These are phyloP conservation scores for Starmerella bombi DNA, from an alignment of 805 yeast species.

Conservation along the genomic window DNA sequence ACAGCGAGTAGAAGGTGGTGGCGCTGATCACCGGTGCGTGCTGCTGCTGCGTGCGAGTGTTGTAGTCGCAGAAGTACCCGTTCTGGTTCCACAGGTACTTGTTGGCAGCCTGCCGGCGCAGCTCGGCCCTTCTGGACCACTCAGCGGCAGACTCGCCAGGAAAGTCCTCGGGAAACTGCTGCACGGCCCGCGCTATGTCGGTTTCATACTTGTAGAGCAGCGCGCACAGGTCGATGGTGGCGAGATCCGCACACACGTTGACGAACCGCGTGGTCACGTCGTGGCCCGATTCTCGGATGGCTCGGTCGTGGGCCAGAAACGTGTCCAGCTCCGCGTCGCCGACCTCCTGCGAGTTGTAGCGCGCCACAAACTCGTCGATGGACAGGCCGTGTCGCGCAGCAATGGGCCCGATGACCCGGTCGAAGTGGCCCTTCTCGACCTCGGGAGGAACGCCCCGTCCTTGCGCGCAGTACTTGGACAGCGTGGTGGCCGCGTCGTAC, in stretches of 20 bases:
- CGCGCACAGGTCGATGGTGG: conserved; percentile 80
- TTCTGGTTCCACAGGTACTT: conserved; percentile 75
- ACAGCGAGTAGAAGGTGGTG: conserved; percentile 83
- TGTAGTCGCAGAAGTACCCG: conserved; percentile 72
- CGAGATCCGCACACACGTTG: conserved; percentile 76
- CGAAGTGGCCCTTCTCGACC: conserved; percentile 82
- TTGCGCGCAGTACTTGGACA: conserved; percentile 80
- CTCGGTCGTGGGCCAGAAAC: conserved; percentile 82
- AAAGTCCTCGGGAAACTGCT: conserved; percentile 41
- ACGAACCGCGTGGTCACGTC: conserved; percentile 86
- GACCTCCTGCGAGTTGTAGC: conserved; percentile 55
- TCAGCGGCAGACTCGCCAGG: conserved; percentile 33
- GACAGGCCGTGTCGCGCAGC: conserved; percentile 46
- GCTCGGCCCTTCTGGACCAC: conserved; percentile 53
- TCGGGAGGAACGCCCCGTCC: conserved; percentile 96
- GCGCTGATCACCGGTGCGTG: conserved; percentile 60
- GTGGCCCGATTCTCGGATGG: conserved; percentile 92
- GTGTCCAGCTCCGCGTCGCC: conserved; percentile 74
- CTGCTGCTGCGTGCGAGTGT: conserved; percentile 43
- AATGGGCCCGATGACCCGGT: conserved; percentile 53
- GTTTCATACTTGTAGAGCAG: conserved; percentile 77
- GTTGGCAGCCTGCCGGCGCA: conserved; percentile 43
- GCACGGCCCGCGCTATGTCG: conserved; percentile 60
- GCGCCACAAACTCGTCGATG: conserved; percentile 49
- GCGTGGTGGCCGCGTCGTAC: conserved; percentile 55